phyloP scores from a whole-genome alignment of 192 early-diverging fungal species.

The Coemansia sp. region DNA sequence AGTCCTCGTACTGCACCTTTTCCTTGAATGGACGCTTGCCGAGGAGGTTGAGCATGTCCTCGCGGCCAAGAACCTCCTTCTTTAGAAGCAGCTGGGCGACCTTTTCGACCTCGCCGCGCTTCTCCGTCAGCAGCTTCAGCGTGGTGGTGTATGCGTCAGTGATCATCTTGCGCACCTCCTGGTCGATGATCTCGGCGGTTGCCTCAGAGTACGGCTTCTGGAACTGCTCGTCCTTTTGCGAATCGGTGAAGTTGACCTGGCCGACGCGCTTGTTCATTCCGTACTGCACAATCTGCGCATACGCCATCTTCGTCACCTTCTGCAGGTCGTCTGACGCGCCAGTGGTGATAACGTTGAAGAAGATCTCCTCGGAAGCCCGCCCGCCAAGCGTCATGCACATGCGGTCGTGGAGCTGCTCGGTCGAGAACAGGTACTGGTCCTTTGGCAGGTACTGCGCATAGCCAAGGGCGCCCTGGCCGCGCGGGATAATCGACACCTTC shows the following conservation, averaged over 20 bases:
- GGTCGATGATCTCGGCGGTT: conserved; percentile 91
- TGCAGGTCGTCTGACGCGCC: conserved; percentile 98
- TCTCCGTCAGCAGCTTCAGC: conserved; percentile 76
- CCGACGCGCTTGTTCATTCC: conserved; percentile 93
- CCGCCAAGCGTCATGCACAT: conserved; percentile 90
- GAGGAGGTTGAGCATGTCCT: conserved; percentile 90
- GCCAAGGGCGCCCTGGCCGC: conserved; percentile 91
- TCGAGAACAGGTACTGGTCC: conserved; percentile 95
- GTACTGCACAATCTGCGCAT: conserved; percentile 90
- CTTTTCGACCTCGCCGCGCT: conserved; percentile 84
- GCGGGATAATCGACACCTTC: conserved; percentile 98
- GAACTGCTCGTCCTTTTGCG: conserved; percentile 72
- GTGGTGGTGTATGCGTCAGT: conserved; percentile 81
- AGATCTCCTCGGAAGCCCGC: conserved; percentile 85
- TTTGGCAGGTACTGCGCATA: conserved; percentile 99
- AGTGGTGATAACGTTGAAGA: conserved; percentile 92
- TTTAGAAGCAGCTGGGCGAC: conserved; percentile 88
- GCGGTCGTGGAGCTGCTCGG: conserved; percentile 84
- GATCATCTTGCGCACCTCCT: conserved; percentile 87
- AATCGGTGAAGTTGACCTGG: conserved; percentile 76
- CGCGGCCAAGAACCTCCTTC: conserved; percentile 95
- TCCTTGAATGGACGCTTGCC: conserved; percentile 83
- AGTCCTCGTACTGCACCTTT: conserved; percentile 69
- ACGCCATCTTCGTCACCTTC: conserved; percentile 96
- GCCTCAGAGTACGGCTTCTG: conserved; percentile 96